Conservation (phyloP, 2,329 filamentous ascomycete genomes). For the Cadophora sp. region DNA sequence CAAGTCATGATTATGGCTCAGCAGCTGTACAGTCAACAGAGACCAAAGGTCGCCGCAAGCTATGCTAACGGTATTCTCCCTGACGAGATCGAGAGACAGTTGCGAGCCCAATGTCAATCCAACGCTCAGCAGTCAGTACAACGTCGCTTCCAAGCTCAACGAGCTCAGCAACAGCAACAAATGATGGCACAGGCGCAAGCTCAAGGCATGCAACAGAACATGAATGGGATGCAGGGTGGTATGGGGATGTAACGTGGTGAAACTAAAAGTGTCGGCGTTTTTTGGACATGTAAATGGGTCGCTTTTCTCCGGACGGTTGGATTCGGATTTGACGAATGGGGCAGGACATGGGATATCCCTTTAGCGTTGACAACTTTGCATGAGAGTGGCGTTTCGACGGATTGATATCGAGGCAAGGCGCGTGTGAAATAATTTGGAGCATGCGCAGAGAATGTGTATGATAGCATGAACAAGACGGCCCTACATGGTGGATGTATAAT, state of each 20-base stretch:
- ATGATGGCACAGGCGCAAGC: constrained; percentile 32
- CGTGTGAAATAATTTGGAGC: constrained; percentile 5
- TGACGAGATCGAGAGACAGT: constrained; percentile 26
- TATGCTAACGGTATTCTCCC: constrained; percentile 29
- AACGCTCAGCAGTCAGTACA: constrained; percentile 23
- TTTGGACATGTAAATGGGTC: constrained; percentile 7
- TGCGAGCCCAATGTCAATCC: constrained; percentile 28
- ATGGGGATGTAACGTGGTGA: constrained; percentile 38
- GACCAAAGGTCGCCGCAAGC: constrained; percentile 18
- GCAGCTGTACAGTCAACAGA: constrained; percentile 18
- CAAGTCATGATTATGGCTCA: constrained; percentile 30
- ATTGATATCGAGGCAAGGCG: constrained; percentile 8
- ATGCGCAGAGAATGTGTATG: neutral
- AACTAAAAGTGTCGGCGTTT: constrained; percentile 14
- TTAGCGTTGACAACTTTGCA: constrained; percentile 11
- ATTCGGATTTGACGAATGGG: constrained; percentile 2
- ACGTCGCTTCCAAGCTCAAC: neutral
- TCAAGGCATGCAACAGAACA: constrained; percentile 33
- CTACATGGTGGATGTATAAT: neutral
- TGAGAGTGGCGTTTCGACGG: constrained; percentile 9
- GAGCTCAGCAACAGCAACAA: constrained; percentile 30
- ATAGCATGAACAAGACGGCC: neutral
- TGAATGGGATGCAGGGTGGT: constrained; percentile 42
- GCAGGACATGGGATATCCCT: neutral
- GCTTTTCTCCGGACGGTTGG: neutral